Percentiles rank a stretch among this genome's conserved stretches.
Evolutionary conservation across 768 basidiomycete genomes (phyloP).

Genomic region (Piloderma croceum): DNA sequence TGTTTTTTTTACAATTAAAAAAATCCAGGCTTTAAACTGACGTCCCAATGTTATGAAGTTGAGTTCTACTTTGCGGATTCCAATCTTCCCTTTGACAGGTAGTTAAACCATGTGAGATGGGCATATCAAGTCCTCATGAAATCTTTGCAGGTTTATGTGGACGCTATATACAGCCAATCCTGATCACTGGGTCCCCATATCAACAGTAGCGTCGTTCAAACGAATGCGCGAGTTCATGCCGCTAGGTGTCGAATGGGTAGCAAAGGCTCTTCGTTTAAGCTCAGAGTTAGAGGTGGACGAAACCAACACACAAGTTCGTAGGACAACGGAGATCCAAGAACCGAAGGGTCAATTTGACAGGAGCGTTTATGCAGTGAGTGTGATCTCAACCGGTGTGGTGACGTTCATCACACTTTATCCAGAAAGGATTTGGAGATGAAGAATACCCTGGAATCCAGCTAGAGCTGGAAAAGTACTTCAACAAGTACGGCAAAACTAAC

Average conservation of each 20-base stretch:
- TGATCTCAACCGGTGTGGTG: conserved; percentile 4
- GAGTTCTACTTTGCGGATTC: conserved; percentile 96
- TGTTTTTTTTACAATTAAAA: neutral
- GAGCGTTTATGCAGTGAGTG: conserved; percentile 82
- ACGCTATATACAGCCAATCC: conserved; percentile 72
- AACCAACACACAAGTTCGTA: conserved; percentile 64
- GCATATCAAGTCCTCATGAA: neutral
- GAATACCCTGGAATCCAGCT: conserved; percentile 59
- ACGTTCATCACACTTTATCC: conserved; percentile 3
- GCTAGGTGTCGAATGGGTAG: conserved; percentile 64
- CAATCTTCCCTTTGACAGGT: conserved; percentile 92
- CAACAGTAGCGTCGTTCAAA: conserved; percentile 88
- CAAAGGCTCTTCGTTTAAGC: conserved; percentile 52
- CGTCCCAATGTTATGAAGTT: conserved; percentile 40
- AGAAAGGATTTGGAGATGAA: conserved; percentile 87
- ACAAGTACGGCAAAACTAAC: conserved; percentile 67
- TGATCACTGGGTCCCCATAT: conserved; percentile 87
- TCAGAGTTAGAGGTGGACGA: conserved; percentile 68
- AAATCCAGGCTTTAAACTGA: neutral
- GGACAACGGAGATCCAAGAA: conserved; percentile 68
- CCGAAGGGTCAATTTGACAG: conserved; percentile 77
- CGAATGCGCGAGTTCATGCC: conserved; percentile 76
- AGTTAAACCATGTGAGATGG: conserved; percentile 14
- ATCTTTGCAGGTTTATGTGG: conserved; percentile 83
- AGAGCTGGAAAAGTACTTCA: conserved; percentile 75